Conservation (phyloP, 108 stramenopile genomes). For the Fragilaria crotonensis region DNA sequence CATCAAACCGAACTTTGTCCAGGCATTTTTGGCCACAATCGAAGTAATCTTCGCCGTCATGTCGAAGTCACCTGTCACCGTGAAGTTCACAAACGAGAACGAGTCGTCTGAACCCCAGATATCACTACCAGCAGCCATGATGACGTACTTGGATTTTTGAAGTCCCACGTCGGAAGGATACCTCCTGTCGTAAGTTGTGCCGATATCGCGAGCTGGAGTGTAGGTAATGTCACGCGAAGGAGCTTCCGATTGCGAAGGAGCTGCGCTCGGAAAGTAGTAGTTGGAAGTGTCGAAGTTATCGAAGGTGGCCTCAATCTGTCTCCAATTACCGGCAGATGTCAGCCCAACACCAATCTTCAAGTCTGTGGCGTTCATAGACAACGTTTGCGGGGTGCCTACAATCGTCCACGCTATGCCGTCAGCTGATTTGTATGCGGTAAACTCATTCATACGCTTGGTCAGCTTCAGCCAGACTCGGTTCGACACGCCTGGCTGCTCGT, state of each 20-base stretch:
- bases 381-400: not conserved
- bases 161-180: not conserved
- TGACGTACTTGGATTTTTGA: not conserved
- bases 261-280: not conserved
- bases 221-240: not conserved
- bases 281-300: not conserved
- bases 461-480: slow-evolving; percentile 3
- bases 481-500: not conserved
- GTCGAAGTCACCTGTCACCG: not conserved
- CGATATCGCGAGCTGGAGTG: not conserved
- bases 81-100: slow-evolving; percentile 4
- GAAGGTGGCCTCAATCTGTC: not conserved
- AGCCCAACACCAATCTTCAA: slow-evolving; percentile 1
- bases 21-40: not conserved
- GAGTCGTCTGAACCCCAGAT: slow-evolving; percentile 12
- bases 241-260: not conserved
- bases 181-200: not conserved
- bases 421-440: slow-evolving; percentile 1
- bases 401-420: slow-evolving; percentile 3
- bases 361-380: not conserved
- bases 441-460: slow-evolving; percentile 6
- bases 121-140: slow-evolving; percentile 6
- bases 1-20: slow-evolving; percentile 10
- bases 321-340: not conserved
- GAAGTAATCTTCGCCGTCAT: not conserved